phyloP scores from a whole-genome alignment of 2,329 filamentous ascomycete genomes.

The Diaporthe eres region DNA sequence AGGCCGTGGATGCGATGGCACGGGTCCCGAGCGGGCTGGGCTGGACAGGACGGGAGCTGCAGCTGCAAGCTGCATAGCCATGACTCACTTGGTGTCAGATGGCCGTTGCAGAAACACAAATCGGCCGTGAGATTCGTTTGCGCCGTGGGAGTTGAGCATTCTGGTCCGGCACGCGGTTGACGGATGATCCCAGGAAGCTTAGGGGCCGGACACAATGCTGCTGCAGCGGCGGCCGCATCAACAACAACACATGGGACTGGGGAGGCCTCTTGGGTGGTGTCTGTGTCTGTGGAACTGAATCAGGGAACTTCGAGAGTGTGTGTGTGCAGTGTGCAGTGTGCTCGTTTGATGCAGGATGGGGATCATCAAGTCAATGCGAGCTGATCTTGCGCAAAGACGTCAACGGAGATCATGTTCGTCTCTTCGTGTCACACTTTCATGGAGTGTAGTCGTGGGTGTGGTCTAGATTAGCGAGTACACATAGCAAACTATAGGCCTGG shows the following conservation, averaged over 20 bases:
- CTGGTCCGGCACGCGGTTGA: conserved; percentile 20
- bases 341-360: conserved; percentile 6
- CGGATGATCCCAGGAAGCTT: conserved; percentile 19
- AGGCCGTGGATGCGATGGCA: not conserved
- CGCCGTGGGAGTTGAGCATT: not conserved
- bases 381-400: conserved; percentile 7
- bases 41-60: not conserved
- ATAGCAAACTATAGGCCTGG: not conserved
- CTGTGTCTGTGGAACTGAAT: conserved; percentile 12
- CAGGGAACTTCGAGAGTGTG: not conserved
- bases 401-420: conserved; percentile 21
- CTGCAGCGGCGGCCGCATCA: not conserved
- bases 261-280: conserved; percentile 14
- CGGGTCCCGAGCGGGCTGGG: not conserved
- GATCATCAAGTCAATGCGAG: conserved; percentile 22
- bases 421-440: conserved; percentile 8
- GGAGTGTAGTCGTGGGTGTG: not conserved
- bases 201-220: too few relatives aligned
- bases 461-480: not conserved
- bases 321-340: not conserved
- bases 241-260: not conserved
- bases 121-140: not conserved
- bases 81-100: conserved; percentile 31
- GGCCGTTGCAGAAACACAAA: conserved; percentile 29
- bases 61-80: conserved; percentile 16